phyloP scores from a whole-genome alignment of 345 rosid species.

The Aquilaria malaccensis region DNA sequence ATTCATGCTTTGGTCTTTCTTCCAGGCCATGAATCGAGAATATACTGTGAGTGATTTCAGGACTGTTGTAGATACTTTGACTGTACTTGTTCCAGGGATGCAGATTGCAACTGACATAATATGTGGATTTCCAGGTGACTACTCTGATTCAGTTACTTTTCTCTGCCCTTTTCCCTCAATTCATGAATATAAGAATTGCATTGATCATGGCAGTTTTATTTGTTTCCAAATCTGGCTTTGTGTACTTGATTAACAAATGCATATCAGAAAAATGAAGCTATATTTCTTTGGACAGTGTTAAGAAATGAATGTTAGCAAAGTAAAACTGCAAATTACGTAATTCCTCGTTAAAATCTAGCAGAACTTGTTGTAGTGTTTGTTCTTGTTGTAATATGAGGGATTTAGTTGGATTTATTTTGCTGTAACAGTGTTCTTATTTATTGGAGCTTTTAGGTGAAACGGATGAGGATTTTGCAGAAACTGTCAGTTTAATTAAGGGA shows the following conservation, averaged over 20 bases:
- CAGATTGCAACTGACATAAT: slow-evolving; percentile 97
- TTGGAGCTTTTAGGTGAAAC: slow-evolving; percentile 63
- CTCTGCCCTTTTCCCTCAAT: slow-evolving; percentile 1
- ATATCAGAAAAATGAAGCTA: too few species aligned
- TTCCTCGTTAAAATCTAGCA: neutral
- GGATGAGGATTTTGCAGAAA: slow-evolving; percentile 79
- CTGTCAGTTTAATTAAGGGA: slow-evolving; percentile 60
- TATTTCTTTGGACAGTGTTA: too few species aligned
- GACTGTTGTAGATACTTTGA: slow-evolving; percentile 87
- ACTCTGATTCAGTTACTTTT: neutral
- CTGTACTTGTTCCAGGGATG: slow-evolving; percentile 88
- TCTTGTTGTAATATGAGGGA: neutral
- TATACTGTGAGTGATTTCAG: slow-evolving; percentile 70
- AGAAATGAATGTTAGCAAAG: neutral
- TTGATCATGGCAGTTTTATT: neutral
- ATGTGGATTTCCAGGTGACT: slow-evolving; percentile 95
- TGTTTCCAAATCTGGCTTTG: too few species aligned
- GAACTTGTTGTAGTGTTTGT: neutral
- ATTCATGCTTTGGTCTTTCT: slow-evolving; percentile 7
- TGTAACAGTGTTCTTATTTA: neutral
- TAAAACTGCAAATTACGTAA: too few species aligned
- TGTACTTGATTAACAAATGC: too few species aligned
- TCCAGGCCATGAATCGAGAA: slow-evolving; percentile 93
- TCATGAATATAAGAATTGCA: neutral
- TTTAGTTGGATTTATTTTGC: slow-evolving; percentile 1